Evolutionary conservation across 176 grass and related monocot genomes (phyloP), one percentile per base, ranked within the genome.

Genomic region (Zizania latifolia): DNA sequence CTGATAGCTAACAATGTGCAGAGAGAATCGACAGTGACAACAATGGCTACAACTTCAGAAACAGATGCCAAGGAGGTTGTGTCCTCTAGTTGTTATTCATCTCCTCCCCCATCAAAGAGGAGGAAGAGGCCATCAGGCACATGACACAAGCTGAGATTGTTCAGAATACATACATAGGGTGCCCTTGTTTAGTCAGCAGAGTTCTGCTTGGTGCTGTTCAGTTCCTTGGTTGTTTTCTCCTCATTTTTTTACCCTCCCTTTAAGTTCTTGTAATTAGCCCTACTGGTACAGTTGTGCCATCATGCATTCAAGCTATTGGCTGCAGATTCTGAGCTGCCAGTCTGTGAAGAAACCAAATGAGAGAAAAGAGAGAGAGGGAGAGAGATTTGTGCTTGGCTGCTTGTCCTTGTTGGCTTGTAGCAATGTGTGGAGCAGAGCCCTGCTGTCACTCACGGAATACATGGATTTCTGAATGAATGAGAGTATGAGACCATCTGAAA

Each of bases 101-200:
- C 74, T 24, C 63, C 70, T 26, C 40, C 71, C 53, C 71, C 70
- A 39, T 69, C 70, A 21, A 86, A 81, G 22, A 81, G 68, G 62
- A 92, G 35, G 86, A 88, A 81, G 62, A 24, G 61, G 46, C 65
- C 24, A 39, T 38, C 35, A 56, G 41, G 29, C 62, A 45, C 33
- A 34, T 6, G 40, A 46, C 66, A 31, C 1, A 68, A 45, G 24
- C 11, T 68, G 22, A 45, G n/a, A 45, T 68, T 68, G 10, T 68
- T 68, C 13, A 19, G 65, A 0, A 3, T 36, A 5, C 43, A 82
- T 44, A 70, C 54, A 64, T 69, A 53, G 27, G 58, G 29, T n/a
- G 62, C 77, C 40, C 36, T n/a, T n/a, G n/a, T n/a, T n/a, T n/a
- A n/a, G 33, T 73, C 41, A 77, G 70, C 6, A 29, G 39, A 44